These are phyloP conservation scores for Amanita inopinata DNA, from an alignment of 768 basidiomycete genomes.

Conservation along the genomic window DNA sequence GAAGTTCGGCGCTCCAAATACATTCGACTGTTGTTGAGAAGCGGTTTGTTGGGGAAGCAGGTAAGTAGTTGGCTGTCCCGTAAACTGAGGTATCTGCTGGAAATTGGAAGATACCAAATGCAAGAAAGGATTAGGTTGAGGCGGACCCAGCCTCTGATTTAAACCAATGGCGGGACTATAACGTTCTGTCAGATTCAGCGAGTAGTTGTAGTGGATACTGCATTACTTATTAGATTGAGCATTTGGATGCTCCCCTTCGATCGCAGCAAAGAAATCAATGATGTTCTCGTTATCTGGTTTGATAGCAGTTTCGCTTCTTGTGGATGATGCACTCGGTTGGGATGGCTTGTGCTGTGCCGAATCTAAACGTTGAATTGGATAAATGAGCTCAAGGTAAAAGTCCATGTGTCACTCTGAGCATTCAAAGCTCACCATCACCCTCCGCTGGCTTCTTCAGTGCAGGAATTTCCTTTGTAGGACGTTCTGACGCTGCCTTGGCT, in stretches of 20 bases:
- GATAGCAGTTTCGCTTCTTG: conserved; percentile 7
- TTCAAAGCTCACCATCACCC: conserved; percentile 20
- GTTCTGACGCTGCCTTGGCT: conserved; percentile 61
- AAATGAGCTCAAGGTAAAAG: background rate
- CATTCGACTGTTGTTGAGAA: conserved; percentile 33
- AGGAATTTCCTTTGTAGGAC: conserved; percentile 13
- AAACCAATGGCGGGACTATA: no score
- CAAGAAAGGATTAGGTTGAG: conserved; percentile 70
- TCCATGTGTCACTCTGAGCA: no score
- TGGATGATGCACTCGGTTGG: conserved; percentile 2
- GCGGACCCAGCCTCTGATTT: conserved; percentile 34
- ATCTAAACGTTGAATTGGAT: background rate
- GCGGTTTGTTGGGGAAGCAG: conserved; percentile 37
- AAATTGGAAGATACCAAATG: conserved; percentile 47
- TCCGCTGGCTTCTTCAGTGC: conserved; percentile 16
- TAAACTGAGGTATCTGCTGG: conserved; percentile 29
- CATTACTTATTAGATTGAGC: conserved; percentile 50
- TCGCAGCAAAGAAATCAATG: conserved; percentile 82
- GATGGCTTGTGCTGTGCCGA: conserved; percentile 3
- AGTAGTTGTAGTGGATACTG: no score
- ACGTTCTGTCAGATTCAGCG: no score
- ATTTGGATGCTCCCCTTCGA: conserved; percentile 72
- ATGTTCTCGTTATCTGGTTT: conserved; percentile 40
- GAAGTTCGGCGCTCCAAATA: conserved; percentile 30
- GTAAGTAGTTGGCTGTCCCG: conserved; percentile 52